Base-by-base conservation (phyloP, 2,329 filamentous ascomycete species). In the Fusarium citri region DNA sequence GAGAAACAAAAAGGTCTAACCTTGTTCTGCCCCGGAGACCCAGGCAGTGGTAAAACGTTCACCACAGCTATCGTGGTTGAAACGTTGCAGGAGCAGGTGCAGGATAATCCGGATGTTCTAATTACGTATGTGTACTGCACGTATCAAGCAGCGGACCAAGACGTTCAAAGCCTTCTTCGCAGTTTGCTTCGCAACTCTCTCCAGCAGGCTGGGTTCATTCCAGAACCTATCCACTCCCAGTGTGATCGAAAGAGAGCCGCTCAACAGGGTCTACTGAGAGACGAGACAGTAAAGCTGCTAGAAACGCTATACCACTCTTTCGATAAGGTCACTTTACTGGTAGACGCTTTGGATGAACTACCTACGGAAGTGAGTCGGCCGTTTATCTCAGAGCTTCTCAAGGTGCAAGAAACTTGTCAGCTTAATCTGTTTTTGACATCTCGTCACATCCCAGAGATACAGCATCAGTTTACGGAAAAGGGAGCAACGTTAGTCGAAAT, bases 371-470 rank as follows among this genome's bases (percentile, higher is more conserved):
- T 48, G 3, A 48, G 46, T 2, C 46, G 46, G 1, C 46, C 10
- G 6, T 31, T 48, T 3, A 31, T 48, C 7, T 7, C 26, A 1
- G 46, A 23, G 0, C 20, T 48, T 3, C 26, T 48, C 26, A 48
- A 22, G 2, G 15, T 48, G 2, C 46, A 22, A 2, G 16, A 0
- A 0, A 16, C 3, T 0, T 48, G 46, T 8, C 26, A 6, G 0
- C 0, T 48, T 7, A 48, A 9, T 1, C 0, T 48, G 0, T 31
- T 48, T 4, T 15, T 48, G 4, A 31, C 46, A 3, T 48, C 46
- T 0, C 46, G 46, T 0, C 46, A 31, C 2, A 48, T 48, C 12
- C 46, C 46, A 18, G 46, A 48, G 8, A 48, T 48, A 31, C 46
- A 31, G 0, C 8, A 31, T 11, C 46, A 23, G 26, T 48, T 9